A percentile compares a stretch with the other conserved stretches of the same genome.
These are phyloP conservation scores for Dalbergia oliveri DNA, from an alignment of 306 rosid genomes.

Conservation along the genomic window DNA sequence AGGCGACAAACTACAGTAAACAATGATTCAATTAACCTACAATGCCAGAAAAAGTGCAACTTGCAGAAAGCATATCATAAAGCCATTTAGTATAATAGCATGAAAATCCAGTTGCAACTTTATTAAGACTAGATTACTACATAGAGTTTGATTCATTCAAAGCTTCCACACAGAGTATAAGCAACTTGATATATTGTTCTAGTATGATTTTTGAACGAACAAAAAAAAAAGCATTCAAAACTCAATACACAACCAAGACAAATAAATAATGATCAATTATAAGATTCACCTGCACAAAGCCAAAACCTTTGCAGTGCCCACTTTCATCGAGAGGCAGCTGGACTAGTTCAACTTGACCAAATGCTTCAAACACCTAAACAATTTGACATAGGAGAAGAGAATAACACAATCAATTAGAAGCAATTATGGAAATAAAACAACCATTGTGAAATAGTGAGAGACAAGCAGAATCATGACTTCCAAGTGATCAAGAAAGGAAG, in stretches of 20 bases:
- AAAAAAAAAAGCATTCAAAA: background rate
- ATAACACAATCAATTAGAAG: conserved; percentile 32
- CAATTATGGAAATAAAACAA: conserved; percentile 12
- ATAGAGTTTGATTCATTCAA: conserved; percentile 2
- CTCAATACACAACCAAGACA: conserved; percentile 11
- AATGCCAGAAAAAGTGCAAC: conserved; percentile 42
- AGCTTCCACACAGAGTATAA: conserved; percentile 33
- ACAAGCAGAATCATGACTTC: conserved; percentile 5
- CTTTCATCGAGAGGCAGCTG: conserved; percentile 92
- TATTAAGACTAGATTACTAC: conserved; percentile 28
- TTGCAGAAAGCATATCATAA: conserved; percentile 36
- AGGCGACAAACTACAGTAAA: conserved; percentile 82
- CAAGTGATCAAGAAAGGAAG: conserved; percentile 11
- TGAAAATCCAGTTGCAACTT: conserved; percentile 26
- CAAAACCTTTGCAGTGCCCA: conserved; percentile 94
- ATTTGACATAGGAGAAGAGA: conserved; percentile 23
- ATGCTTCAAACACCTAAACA: conserved; percentile 93
- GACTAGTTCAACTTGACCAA: conserved; percentile 94
- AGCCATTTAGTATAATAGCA: conserved; percentile 30
- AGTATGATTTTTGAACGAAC: background rate
- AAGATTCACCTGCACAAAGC: conserved; percentile 88
- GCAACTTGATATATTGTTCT: background rate
- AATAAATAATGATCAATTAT: conserved; percentile 21
- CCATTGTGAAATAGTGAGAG: background rate
- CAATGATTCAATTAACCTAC: conserved; percentile 46